Evolutionary conservation across 495 filamentous ascomycete species (phyloP).

Genomic region (Pyronema omphalodes): DNA sequence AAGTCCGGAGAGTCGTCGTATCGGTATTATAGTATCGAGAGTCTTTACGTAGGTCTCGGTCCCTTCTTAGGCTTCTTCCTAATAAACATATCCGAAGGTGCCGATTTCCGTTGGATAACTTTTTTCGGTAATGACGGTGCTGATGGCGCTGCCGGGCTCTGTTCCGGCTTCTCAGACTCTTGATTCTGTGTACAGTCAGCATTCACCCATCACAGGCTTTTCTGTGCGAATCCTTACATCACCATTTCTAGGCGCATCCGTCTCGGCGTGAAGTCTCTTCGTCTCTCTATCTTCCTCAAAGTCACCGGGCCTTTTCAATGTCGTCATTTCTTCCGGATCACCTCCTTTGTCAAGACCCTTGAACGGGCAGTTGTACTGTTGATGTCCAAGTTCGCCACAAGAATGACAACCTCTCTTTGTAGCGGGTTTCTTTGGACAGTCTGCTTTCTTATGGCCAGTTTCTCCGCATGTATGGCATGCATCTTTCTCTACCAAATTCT

Average conservation of each 20-base stretch:
- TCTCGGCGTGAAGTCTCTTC: neutral
- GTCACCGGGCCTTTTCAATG: neutral
- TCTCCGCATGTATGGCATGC: no score
- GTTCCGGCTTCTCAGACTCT: neutral
- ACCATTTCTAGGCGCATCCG: no score
- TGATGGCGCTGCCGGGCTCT: neutral
- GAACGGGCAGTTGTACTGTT: neutral
- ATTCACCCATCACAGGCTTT: no score
- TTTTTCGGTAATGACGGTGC: neutral
- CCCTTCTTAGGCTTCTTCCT: constrained; percentile 4
- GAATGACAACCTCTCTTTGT: no score
- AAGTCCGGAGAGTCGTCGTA: no score
- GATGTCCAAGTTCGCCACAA: neutral
- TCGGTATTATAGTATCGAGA: no score
- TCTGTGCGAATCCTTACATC: no score
- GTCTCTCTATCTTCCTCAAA: neutral
- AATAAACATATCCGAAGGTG: constrained; percentile 6
- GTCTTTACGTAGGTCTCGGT: neutral
- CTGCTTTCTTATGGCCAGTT: no score
- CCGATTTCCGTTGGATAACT: constrained; percentile 2
- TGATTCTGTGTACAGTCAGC: no score
- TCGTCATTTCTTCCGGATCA: neutral
- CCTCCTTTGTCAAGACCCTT: neutral
- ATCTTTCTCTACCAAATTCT: no score
- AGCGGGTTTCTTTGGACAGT: no score